These are phyloP conservation scores for Hypericum perforatum DNA, from an alignment of 345 rosid genomes.

Conservation along the genomic window DNA sequence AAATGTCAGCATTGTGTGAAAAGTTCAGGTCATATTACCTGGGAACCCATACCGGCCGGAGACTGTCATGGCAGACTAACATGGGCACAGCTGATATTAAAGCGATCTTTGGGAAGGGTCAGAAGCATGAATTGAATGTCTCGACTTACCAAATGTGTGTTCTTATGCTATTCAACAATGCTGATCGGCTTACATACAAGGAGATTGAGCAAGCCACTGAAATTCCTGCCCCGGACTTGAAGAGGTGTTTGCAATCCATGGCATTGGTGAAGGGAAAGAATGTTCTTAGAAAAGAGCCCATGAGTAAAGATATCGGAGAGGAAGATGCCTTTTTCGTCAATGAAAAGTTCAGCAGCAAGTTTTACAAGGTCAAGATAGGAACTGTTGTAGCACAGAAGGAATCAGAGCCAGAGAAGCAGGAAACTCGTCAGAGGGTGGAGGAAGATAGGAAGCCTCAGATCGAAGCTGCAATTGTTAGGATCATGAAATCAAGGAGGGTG, in stretches of 20 bases:
- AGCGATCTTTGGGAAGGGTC: slow-evolving; percentile 88
- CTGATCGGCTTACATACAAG: slow-evolving; percentile 72
- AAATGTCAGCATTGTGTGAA: slow-evolving; percentile 79
- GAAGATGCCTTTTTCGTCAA: slow-evolving; percentile 77
- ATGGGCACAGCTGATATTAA: slow-evolving; percentile 96
- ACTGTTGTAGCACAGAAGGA: slow-evolving; percentile 98
- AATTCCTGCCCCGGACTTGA: slow-evolving; percentile 72
- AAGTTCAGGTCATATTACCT: slow-evolving; percentile 91
- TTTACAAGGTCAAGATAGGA: slow-evolving; percentile 95
- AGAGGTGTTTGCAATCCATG: slow-evolving; percentile 85
- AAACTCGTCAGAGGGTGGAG: slow-evolving; percentile 96
- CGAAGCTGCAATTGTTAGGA: slow-evolving; percentile 95
- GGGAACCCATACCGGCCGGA: slow-evolving; percentile 91
- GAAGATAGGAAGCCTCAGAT: slow-evolving; percentile 98
- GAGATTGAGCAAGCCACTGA: slow-evolving; percentile 94
- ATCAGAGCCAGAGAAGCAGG: slow-evolving; percentile 95
- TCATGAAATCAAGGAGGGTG: slow-evolving; percentile 94
- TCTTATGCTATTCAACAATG: slow-evolving; percentile 73
- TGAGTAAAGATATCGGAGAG: slow-evolving; percentile 90
- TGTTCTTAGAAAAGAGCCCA: slow-evolving; percentile 90
- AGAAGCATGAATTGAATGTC: slow-evolving; percentile 94
- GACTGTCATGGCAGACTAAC: slow-evolving; percentile 98
- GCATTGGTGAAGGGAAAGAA: slow-evolving; percentile 91
- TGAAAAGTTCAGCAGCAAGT: slow-evolving; percentile 87
- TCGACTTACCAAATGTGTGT: slow-evolving; percentile 99